phyloP scores from a whole-genome alignment of 2,329 filamentous ascomycete species.

The Ophiosphaerella korrae region DNA sequence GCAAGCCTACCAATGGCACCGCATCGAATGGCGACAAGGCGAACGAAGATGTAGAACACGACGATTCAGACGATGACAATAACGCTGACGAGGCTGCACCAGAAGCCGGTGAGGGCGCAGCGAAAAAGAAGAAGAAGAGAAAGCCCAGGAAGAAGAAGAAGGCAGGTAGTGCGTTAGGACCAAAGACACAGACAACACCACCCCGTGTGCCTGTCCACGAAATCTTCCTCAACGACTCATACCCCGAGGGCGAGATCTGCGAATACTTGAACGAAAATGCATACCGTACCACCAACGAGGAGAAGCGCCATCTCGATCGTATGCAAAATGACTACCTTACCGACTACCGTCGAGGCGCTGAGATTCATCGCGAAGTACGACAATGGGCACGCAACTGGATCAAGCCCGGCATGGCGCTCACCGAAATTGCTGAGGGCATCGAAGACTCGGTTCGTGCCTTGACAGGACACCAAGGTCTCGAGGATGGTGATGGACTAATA shows the following conservation, averaged over 20 bases:
- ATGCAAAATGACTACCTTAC: conserved; percentile 78
- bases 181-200: conserved; percentile 76
- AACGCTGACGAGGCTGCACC: conserved; percentile 56
- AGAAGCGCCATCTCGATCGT: conserved; percentile 81
- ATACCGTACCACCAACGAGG: conserved; percentile 80
- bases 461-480: conserved; percentile 75
- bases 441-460: conserved; percentile 80
- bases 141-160: conserved; percentile 75
- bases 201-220: conserved; percentile 75
- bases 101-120: conserved; percentile 43
- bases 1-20: conserved; percentile 37
- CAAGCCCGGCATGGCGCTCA: conserved; percentile 79
- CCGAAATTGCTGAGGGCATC: conserved; percentile 84
- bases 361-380: conserved; percentile 86
- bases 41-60: conserved; percentile 56
- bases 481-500: conserved; percentile 77
- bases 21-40: conserved; percentile 44
- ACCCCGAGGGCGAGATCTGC: conserved; percentile 77
- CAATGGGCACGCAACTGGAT: conserved; percentile 82
- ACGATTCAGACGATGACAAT: conserved; percentile 61
- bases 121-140: conserved; percentile 85
- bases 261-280: conserved; percentile 79
- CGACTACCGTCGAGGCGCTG: conserved; percentile 84
- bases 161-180: conserved; percentile 50
- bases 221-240: conserved; percentile 73